Evolutionary conservation across 192 early-diverging fungal species (phyloP).

Genomic region (Umbelopsis ramanniana): DNA sequence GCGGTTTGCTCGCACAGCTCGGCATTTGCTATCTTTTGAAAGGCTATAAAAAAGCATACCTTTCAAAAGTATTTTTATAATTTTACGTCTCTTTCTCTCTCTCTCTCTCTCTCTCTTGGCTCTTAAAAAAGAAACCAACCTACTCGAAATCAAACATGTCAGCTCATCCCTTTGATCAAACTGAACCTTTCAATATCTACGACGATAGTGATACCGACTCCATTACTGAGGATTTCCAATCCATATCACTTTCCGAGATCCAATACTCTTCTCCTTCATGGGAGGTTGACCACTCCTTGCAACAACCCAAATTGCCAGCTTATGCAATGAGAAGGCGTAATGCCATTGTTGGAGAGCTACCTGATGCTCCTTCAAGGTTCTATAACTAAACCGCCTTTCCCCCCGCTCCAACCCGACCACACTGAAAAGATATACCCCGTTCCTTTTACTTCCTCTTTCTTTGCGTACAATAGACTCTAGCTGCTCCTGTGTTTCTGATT

Average conservation of each 20-base stretch:
- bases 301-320: slow-evolving; percentile 24
- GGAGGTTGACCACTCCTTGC: background rate
- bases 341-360: slow-evolving; percentile 34
- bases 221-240: slow-evolving; percentile 9
- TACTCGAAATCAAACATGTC: background rate
- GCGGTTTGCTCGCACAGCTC: background rate
- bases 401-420: background rate
- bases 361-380: slow-evolving; percentile 30
- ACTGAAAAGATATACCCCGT: background rate
- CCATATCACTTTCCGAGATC: slow-evolving; percentile 5
- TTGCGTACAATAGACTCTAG: too few relatives aligned
- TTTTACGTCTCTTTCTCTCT: background rate
- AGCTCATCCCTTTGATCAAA: slow-evolving; percentile 14
- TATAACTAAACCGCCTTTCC: background rate
- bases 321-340: slow-evolving; percentile 37
- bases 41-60: background rate
- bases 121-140: background rate
- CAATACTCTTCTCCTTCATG: background rate
- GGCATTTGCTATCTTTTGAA: too few relatives aligned
- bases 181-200: slow-evolving; percentile 19
- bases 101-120: background rate
- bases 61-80: background rate
- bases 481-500: background rate
- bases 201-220: slow-evolving; percentile 17
- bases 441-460: too few relatives aligned